phyloP scores from a whole-genome alignment of 129 eudicot species.

The Mikania micrantha region DNA sequence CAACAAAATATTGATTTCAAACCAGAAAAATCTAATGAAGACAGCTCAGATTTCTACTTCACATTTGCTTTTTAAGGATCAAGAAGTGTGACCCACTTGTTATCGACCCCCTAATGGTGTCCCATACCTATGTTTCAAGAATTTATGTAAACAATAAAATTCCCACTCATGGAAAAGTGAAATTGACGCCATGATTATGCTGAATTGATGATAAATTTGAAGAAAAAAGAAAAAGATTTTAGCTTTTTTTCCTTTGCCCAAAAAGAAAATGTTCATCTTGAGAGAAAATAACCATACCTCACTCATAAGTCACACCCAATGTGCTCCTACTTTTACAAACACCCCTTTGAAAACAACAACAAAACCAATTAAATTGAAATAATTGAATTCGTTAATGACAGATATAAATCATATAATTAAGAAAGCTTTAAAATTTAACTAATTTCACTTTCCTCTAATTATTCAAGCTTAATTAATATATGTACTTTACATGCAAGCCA shows the following conservation, averaged over 20 bases:
- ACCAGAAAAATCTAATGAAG: constrained; percentile 12
- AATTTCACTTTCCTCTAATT: not conserved
- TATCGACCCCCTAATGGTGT: constrained; percentile 20
- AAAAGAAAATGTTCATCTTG: constrained; percentile 7
- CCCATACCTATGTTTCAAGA: constrained; percentile 32
- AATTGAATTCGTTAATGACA: constrained; percentile 1
- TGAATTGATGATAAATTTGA: constrained; percentile 17
- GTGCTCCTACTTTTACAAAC: constrained; percentile 24
- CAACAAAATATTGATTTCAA: not conserved
- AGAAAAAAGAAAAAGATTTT: constrained; percentile 4
- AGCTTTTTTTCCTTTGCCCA: constrained; percentile 13
- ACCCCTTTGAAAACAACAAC: constrained; percentile 8
- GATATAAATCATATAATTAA: no score
- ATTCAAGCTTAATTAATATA: not conserved
- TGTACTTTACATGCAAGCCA: constrained; percentile 17
- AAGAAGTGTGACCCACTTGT: constrained; percentile 29
- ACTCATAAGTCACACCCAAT: constrained; percentile 10
- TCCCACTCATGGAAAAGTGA: constrained; percentile 23
- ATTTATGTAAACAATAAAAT: constrained; percentile 4
- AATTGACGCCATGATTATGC: constrained; percentile 18
- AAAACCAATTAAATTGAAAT: not conserved
- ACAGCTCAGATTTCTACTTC: constrained; percentile 17
- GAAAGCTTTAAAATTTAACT: constrained; percentile 7
- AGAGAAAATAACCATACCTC: constrained; percentile 32
- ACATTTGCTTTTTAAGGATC: constrained; percentile 21